Base-by-base conservation (phyloP, 2,329 filamentous ascomycete species). In the Berkeleyomyces basicola region DNA sequence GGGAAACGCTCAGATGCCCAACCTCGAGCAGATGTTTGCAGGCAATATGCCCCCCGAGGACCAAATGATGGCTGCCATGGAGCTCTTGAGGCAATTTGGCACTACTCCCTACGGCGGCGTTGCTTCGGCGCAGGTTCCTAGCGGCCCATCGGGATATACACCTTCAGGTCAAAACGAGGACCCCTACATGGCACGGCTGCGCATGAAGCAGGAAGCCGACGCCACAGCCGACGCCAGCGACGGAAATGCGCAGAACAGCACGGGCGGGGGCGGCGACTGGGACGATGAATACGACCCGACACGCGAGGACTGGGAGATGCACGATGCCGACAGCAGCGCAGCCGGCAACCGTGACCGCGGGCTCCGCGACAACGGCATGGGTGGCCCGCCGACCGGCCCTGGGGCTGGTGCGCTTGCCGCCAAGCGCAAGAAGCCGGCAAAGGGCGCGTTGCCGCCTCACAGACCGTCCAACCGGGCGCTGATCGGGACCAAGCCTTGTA, bases 401-500 rank as follows among this genome's bases (percentile, higher is more conserved):
- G 67, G 72, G 16, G 69, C 69, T 46, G 72, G 61, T 58, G 60
- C 40, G 58, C 64, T 39, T 67, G 70, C 58, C 5, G 53, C 37
- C 10, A 76, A 75, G 66, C 73, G 75, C 3, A 69, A 68, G 59
- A 71, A 72, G 62, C 76, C 74, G 64, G 76, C 74, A 66, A 74
- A 73, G 69, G 71, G 70, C 40, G 75, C 73, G 11, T 70, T 74
- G 42, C 71, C 72, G 37, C 72, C 71, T 7, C 75, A 77, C 64
- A 73, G 76, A 63, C 73, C 75, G 16, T 74, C 72, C 66, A 82
- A 86, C 68, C 79, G 77, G 64, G 77, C 79, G 11, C 74, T 83
- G 11, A 82, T 83, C 58, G 82, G 83, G 62, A 86, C 84, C 51
- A 83, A 86, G 69, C 78, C 84, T 4, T 89, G 86, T 71, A 79